A percentile compares a stretch with the other conserved stretches of the same genome.
Evolutionary conservation across 1,284 basidiomycete species (phyloP).

Genomic region (Thecaphora thlaspeos): DNA sequence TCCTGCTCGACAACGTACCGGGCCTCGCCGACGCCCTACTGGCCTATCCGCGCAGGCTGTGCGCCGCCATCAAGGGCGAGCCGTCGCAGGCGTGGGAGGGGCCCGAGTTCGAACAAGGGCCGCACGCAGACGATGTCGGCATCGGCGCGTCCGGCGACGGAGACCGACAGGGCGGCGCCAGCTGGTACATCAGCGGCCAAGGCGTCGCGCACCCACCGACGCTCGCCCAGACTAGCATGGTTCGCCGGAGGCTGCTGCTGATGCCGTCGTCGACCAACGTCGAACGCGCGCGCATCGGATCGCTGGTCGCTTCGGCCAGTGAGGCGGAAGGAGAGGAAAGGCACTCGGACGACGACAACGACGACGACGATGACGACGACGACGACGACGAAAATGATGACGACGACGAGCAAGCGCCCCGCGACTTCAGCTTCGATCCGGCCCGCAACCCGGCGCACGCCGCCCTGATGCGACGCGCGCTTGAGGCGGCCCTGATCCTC

Average conservation of each 20-base stretch:
- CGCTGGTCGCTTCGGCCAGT: background rate
- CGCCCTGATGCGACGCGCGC: conserved; percentile 40
- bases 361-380: background rate
- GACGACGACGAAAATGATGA: background rate
- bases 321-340: background rate
- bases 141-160: conserved; percentile 40
- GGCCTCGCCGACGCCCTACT: conserved; percentile 47
- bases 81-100: conserved; percentile 35
- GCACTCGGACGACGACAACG: background rate
- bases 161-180: conserved; percentile 17
- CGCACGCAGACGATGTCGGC: conserved; percentile 28
- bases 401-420: background rate
- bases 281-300: background rate
- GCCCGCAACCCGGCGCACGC: conserved; percentile 22
- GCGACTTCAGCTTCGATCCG: conserved; percentile 10
- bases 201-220: background rate
- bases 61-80: conserved; percentile 33
- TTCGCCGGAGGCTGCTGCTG: background rate
- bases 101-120: conserved; percentile 35
- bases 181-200: background rate
- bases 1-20: conserved; percentile 33
- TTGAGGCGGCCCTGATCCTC: conserved; percentile 42
- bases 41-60: conserved; percentile 32
- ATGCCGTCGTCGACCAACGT: background rate
- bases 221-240: background rate